These are phyloP conservation scores for Nymphaea thermarum DNA, from an alignment of 164 flowering plant genomes.

Conservation along the genomic window DNA sequence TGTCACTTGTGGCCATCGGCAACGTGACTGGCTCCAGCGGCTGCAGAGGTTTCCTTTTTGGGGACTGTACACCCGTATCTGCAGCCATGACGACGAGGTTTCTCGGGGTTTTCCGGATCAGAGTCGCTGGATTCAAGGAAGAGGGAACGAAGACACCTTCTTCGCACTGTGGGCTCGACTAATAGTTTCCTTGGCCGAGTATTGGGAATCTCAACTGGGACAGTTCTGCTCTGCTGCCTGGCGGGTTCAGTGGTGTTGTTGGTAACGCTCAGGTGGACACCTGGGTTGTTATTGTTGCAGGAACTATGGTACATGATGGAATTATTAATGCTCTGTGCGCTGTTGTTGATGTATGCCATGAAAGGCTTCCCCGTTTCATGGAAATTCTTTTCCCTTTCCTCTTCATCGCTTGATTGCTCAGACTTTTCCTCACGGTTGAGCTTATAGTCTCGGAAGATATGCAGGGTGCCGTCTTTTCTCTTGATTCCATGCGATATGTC, in stretches of 20 bases:
- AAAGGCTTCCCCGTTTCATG: constrained; percentile 1
- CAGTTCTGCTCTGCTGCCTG: neutral
- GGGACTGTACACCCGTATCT: constrained; percentile 15
- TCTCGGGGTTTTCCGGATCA: constrained; percentile 53
- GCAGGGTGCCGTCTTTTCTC: constrained; percentile 29
- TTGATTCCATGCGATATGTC: constrained; percentile 25
- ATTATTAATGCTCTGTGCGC: constrained; percentile 62
- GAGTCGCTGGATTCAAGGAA: constrained; percentile 72
- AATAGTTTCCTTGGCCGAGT: constrained; percentile 17
- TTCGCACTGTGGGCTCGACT: constrained; percentile 36
- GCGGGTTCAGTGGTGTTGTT: neutral
- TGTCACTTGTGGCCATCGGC: neutral
- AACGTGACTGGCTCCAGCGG: neutral
- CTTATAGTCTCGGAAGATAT: constrained; percentile 51
- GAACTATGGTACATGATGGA: constrained; percentile 40
- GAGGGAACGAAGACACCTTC: constrained; percentile 72
- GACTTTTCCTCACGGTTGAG: constrained; percentile 33
- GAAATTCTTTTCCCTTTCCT: constrained; percentile 17
- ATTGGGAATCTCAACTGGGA: neutral
- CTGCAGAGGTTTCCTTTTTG: neutral
- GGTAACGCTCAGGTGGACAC: constrained; percentile 27
- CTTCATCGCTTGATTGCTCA: constrained; percentile 27
- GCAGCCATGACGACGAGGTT: constrained; percentile 81
- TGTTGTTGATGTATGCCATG: constrained; percentile 46
- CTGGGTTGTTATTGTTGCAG: constrained; percentile 44